Evolutionary conservation across 768 basidiomycete species (phyloP).

Genomic region (Calocybe cyanea): DNA sequence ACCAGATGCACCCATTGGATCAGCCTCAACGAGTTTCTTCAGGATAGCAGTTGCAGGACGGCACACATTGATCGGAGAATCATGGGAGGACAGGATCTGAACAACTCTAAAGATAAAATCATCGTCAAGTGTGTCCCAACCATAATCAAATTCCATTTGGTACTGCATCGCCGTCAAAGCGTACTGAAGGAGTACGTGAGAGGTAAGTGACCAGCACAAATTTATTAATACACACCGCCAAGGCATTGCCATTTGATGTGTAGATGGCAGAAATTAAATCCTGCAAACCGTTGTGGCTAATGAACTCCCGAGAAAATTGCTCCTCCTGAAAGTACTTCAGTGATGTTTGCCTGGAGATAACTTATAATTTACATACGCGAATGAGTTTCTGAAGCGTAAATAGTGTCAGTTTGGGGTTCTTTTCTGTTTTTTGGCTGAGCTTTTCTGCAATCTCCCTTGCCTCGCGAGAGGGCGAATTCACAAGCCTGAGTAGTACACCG

Average conservation of each 20-base stretch:
- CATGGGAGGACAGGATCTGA: constrained; percentile 69
- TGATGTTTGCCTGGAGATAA: not conserved
- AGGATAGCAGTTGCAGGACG: constrained; percentile 89
- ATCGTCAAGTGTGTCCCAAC: constrained; percentile 72
- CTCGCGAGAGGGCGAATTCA: constrained; percentile 76
- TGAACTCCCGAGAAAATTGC: constrained; percentile 76
- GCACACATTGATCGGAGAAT: constrained; percentile 83
- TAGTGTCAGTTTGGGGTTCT: constrained; percentile 59
- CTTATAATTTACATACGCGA: constrained; percentile 40
- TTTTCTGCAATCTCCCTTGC: constrained; percentile 74
- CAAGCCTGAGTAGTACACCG: constrained; percentile 46
- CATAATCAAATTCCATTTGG: constrained; percentile 81
- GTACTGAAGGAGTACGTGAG: constrained; percentile 45
- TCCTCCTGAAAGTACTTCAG: constrained; percentile 55
- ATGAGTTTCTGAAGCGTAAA: constrained; percentile 81
- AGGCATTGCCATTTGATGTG: constrained; percentile 70
- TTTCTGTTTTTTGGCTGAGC: constrained; percentile 56
- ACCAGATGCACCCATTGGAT: constrained; percentile 65
- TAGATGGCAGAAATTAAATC: constrained; percentile 71
- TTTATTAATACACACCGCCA: constrained; percentile 55
- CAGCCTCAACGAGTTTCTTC: constrained; percentile 86
- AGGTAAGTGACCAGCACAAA: constrained; percentile 3
- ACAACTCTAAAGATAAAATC: constrained; percentile 76
- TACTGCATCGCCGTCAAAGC: constrained; percentile 84
- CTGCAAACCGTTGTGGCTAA: constrained; percentile 64